Conservation (phyloP, 148 eudicot species). For the Silene conica region DNA sequence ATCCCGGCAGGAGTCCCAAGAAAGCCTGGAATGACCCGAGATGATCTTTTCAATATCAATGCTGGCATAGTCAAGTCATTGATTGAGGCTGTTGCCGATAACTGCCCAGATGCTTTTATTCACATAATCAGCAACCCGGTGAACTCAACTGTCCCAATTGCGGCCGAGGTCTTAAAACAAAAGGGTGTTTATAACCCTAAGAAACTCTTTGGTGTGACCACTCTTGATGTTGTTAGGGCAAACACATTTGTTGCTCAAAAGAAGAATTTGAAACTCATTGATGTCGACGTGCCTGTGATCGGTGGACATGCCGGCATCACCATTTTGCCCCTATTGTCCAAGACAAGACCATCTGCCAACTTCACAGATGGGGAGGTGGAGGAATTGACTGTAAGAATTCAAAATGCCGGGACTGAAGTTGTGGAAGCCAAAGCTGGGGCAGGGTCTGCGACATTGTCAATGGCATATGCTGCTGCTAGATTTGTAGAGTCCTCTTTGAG, state of each 20-base stretch:
- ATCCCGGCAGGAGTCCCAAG: constrained; percentile 95
- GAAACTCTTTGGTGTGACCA: constrained; percentile 86
- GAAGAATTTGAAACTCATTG: constrained; percentile 74
- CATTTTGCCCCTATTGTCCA: constrained; percentile 73
- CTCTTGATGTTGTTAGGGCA: constrained; percentile 88
- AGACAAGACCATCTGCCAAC: constrained; percentile 68
- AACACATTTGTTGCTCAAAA: constrained; percentile 86
- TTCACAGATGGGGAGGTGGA: constrained; percentile 64
- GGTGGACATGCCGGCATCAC: constrained; percentile 97
- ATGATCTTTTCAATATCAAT: constrained; percentile 83
- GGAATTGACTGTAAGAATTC: constrained; percentile 72
- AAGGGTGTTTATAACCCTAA: constrained; percentile 87
- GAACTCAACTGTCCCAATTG: constrained; percentile 89
- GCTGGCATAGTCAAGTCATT: constrained; percentile 73
- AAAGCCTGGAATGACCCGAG: constrained; percentile 94
- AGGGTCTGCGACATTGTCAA: constrained; percentile 88
- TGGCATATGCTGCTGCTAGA: constrained; percentile 96
- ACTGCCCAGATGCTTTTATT: constrained; percentile 83
- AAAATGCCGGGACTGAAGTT: constrained; percentile 91
- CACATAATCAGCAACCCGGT: constrained; percentile 94
- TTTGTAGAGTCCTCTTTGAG: constrained; percentile 87
- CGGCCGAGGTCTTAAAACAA: constrained; percentile 74
- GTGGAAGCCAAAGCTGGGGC: constrained; percentile 97
- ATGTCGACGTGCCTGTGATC: constrained; percentile 84
- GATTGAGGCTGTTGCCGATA: constrained; percentile 81